These are phyloP conservation scores for Sophora flavescens DNA, from an alignment of 306 rosid genomes.

Conservation along the genomic window DNA sequence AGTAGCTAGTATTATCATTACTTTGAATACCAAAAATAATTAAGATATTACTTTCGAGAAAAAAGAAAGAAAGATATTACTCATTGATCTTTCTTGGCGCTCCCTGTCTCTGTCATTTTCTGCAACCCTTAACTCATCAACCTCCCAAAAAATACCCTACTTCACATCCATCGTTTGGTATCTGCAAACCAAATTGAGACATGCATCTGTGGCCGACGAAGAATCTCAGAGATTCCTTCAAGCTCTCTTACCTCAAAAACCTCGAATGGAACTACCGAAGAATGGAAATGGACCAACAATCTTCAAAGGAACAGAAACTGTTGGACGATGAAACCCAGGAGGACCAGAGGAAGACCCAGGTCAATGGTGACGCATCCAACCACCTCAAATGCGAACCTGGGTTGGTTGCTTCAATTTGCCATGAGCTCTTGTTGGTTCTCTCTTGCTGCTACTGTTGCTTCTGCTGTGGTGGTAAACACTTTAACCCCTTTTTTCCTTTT, in stretches of 20 bases:
- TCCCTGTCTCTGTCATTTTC: not conserved
- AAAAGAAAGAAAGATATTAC: no score
- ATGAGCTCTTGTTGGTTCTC: slow-evolving; percentile 44
- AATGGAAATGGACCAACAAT: slow-evolving; percentile 47
- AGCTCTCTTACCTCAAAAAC: slow-evolving; percentile 45
- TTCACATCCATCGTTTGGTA: not conserved
- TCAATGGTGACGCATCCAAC: not conserved
- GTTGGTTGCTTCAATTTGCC: slow-evolving; percentile 3
- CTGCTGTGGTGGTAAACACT: slow-evolving; percentile 58
- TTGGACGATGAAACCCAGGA: slow-evolving; percentile 24
- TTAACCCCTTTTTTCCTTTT: not conserved
- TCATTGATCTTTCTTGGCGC: no score
- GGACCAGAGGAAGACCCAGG: not conserved
- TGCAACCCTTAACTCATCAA: not conserved
- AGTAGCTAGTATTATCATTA: no score
- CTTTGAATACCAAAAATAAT: no score
- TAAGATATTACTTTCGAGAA: no score
- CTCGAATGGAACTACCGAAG: slow-evolving; percentile 53
- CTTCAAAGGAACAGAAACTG: slow-evolving; percentile 42
- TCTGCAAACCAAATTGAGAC: not conserved
- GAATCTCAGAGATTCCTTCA: slow-evolving; percentile 56
- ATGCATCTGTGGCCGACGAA: slow-evolving; percentile 64
- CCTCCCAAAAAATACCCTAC: not conserved
- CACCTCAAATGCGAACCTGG: slow-evolving; percentile 17
- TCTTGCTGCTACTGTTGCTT: slow-evolving; percentile 65